These are phyloP conservation scores for Filosporella fistucella DNA, from an alignment of 495 filamentous ascomycete genomes.

Conservation along the genomic window DNA sequence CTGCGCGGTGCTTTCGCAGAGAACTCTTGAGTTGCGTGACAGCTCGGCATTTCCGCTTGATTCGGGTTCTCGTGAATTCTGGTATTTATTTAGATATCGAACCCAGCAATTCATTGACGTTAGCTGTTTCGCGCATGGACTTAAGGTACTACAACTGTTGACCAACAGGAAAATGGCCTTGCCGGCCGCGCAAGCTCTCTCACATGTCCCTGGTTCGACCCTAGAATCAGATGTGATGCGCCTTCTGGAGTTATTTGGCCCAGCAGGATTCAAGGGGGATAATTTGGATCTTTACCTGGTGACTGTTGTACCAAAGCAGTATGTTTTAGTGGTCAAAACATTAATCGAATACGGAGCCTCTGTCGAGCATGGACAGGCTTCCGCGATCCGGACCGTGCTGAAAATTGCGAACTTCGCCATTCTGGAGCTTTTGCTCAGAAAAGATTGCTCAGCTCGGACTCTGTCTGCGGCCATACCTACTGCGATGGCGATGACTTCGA, in stretches of 20 bases:
- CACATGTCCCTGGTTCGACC: conserved; percentile 5
- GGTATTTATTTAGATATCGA: conserved; percentile 4
- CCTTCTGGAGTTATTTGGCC: conserved; percentile 4
- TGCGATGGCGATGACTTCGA: conserved; percentile 3
- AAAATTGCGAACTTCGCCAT: conserved; percentile 2
- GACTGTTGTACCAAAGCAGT: conserved; percentile 1
- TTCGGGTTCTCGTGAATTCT: conserved; percentile 5
- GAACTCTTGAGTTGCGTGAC: conserved; percentile 6
- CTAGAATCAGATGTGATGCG: conserved; percentile 6
- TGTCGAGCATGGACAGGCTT: conserved; percentile 11
- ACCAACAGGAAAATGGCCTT: conserved; percentile 2
- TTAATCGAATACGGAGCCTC: conserved; percentile 6
- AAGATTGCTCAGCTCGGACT: conserved; percentile 2
- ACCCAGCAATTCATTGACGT: conserved; percentile 5
- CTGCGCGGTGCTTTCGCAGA: conserved; percentile 1
- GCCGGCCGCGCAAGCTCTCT: not conserved
- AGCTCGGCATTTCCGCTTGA: conserved; percentile 3
- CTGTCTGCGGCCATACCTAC: conserved; percentile 1
- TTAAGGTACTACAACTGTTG: conserved; percentile 8
- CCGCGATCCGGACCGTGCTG: conserved; percentile 7
- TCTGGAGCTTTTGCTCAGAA: conserved; percentile 3
- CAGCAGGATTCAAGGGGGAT: not conserved
- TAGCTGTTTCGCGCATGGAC: conserved; percentile 8
- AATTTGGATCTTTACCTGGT: conserved; percentile 1
- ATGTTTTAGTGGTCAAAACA: conserved; percentile 3